A percentile compares a stretch with the other conserved stretches of the same genome.
Conservation (phyloP, 768 basidiomycete genomes). For the Gloeopeniophorella convolvens region DNA sequence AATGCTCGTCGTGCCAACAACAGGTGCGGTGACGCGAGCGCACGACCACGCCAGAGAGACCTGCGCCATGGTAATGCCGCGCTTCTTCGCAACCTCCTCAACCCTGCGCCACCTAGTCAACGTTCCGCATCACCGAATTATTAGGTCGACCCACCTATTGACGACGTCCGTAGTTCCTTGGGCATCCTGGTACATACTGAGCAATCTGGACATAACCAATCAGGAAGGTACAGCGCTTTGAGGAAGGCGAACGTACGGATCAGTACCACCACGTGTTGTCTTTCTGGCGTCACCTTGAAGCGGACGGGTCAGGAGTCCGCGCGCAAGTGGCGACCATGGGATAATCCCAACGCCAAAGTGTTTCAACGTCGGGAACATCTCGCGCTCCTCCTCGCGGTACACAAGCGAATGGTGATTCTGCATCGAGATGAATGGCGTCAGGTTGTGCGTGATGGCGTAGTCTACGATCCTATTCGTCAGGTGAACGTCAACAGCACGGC, state of each 20-base stretch:
- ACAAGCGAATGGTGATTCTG: conserved; percentile 28
- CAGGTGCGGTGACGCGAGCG: conserved; percentile 9
- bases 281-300: background rate
- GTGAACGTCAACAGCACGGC: conserved; percentile 3
- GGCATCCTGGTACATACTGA: background rate
- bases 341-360: conserved; percentile 19
- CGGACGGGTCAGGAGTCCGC: conserved; percentile 17
- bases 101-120: conserved; percentile 25
- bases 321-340: conserved; percentile 18
- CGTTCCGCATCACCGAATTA: background rate
- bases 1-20: conserved; percentile 15
- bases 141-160: conserved; percentile 8
- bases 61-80: conserved; percentile 37
- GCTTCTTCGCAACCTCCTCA: conserved; percentile 34
- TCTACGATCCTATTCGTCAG: conserved; percentile 16
- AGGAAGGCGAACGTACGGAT: background rate
- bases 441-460: conserved; percentile 15
- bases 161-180: conserved; percentile 12
- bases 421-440: conserved; percentile 19
- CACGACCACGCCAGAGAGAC: conserved; percentile 33
- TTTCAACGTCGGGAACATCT: conserved; percentile 30
- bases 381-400: conserved; percentile 36
- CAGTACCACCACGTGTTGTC: background rate
- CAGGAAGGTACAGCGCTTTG: background rate
- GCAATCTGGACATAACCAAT: conserved; percentile 2